These are phyloP conservation scores for Cercophora samala DNA, from an alignment of 495 filamentous ascomycete genomes.

Conservation along the genomic window DNA sequence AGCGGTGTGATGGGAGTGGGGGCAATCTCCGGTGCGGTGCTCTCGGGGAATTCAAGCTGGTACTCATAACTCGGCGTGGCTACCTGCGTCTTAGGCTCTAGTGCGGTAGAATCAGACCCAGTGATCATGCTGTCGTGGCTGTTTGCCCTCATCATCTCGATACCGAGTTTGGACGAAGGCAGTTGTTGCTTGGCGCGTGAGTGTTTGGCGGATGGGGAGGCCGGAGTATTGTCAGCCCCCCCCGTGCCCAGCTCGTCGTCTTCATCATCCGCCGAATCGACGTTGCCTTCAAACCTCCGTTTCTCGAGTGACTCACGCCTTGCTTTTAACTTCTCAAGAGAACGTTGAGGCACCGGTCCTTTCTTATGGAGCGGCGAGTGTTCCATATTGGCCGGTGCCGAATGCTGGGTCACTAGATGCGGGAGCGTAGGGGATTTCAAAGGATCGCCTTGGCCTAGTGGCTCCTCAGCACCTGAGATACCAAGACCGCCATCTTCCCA, in stretches of 20 bases:
- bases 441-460: slow-evolving; percentile 32
- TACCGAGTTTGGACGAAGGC: slow-evolving; percentile 75
- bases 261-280: slow-evolving; percentile 85
- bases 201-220: slow-evolving; percentile 42
- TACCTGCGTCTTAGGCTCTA: slow-evolving; percentile 41
- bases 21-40: slow-evolving; percentile 2
- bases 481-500: slow-evolving; percentile 72
- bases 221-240: slow-evolving; percentile 36
- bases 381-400: slow-evolving; percentile 65
- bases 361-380: slow-evolving; percentile 43
- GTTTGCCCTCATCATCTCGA: slow-evolving; percentile 95
- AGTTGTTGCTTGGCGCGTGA: slow-evolving; percentile 40
- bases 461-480: slow-evolving; percentile 55
- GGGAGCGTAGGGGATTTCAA: slow-evolving; percentile 40
- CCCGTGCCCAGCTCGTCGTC: slow-evolving; percentile 78
- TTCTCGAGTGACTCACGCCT: slow-evolving; percentile 75
- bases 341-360: slow-evolving; percentile 54
- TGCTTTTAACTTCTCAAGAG: slow-evolving; percentile 71
- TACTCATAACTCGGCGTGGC: slow-evolving; percentile 39
- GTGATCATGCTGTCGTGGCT: slow-evolving; percentile 76
- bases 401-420: slow-evolving; percentile 59
- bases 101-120: slow-evolving; percentile 36
- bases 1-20: slow-evolving; percentile 19
- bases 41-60: slow-evolving; percentile 20
- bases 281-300: slow-evolving; percentile 66